phyloP scores from a whole-genome alignment of 208 protist species.

The Naegleria gruberi region DNA sequence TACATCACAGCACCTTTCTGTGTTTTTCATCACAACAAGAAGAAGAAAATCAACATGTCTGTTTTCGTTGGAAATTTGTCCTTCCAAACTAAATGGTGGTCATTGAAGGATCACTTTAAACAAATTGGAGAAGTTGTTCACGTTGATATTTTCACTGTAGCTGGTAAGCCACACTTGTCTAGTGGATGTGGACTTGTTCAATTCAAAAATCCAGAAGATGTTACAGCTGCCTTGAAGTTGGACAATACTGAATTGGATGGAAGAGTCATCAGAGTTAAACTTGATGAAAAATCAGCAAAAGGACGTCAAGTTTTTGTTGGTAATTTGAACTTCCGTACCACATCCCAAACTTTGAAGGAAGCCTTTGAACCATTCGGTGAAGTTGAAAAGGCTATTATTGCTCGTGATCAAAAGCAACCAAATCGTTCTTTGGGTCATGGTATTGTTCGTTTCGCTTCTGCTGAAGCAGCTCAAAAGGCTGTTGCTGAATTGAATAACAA shows the following conservation, averaged over 20 bases:
- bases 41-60: slow-evolving; percentile 36
- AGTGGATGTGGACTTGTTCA: slow-evolving; percentile 70
- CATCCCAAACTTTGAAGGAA: slow-evolving; percentile 72
- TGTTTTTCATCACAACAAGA: no score
- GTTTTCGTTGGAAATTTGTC: slow-evolving; percentile 75
- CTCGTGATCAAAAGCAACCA: slow-evolving; percentile 56
- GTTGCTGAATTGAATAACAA: slow-evolving; percentile 70
- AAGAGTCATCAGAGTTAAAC: slow-evolving; percentile 66
- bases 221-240: slow-evolving; percentile 56
- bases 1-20: no score
- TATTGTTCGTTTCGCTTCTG: slow-evolving; percentile 64
- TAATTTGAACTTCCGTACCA: slow-evolving; percentile 69
- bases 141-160: slow-evolving; percentile 68
- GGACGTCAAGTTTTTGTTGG: slow-evolving; percentile 69
- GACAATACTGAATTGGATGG: slow-evolving; percentile 74
- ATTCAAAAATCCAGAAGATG: slow-evolving; percentile 59
- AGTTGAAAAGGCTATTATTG: slow-evolving; percentile 69
- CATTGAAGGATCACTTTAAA: slow-evolving; percentile 73
- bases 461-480: slow-evolving; percentile 55
- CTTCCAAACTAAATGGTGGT: slow-evolving; percentile 69
- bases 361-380: slow-evolving; percentile 59
- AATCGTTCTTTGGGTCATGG: slow-evolving; percentile 56
- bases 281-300: slow-evolving; percentile 42
- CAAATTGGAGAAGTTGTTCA: slow-evolving; percentile 65
- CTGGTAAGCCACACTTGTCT: slow-evolving; percentile 43